Evolutionary conservation across 805 yeast genomes (phyloP).

Genomic region (Pichia insulana): DNA sequence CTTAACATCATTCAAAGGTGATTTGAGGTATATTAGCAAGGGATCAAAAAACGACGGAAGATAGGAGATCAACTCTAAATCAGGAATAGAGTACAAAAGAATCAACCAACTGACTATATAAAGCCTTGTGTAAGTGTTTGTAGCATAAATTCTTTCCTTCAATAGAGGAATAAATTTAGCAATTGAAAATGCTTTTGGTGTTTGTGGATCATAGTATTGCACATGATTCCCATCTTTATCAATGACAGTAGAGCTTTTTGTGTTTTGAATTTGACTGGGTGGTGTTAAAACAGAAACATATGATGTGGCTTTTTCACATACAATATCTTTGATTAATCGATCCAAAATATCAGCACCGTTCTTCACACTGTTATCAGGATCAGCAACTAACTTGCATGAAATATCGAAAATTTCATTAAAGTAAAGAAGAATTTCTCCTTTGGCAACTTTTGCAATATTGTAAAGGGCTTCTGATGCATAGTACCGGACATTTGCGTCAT

Average conservation of each 20-base stretch:
- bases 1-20: slow-evolving; percentile 79
- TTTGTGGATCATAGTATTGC: slow-evolving; percentile 53
- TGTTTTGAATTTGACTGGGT: slow-evolving; percentile 26
- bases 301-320: slow-evolving; percentile 86
- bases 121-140: slow-evolving; percentile 86
- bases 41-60: slow-evolving; percentile 87
- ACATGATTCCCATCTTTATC: slow-evolving; percentile 48
- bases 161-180: slow-evolving; percentile 86
- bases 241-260: slow-evolving; percentile 34
- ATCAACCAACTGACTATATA: slow-evolving; percentile 91
- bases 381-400: slow-evolving; percentile 81
- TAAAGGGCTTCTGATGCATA: slow-evolving; percentile 95
- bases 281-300: slow-evolving; percentile 61
- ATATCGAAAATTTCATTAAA: slow-evolving; percentile 95
- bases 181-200: slow-evolving; percentile 64
- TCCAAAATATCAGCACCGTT: slow-evolving; percentile 94
- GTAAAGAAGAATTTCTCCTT: slow-evolving; percentile 84
- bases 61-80: slow-evolving; percentile 76
- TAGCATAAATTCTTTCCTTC: slow-evolving; percentile 83
- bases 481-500: slow-evolving; percentile 92
- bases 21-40: slow-evolving; percentile 67
- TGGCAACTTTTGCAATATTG: slow-evolving; percentile 92
- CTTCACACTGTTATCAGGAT: slow-evolving; percentile 82
- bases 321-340: slow-evolving; percentile 84
- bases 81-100: slow-evolving; percentile 87